Conservation (phyloP, 2,329 filamentous ascomycete species). For the Dactylonectria estremocensis region DNA sequence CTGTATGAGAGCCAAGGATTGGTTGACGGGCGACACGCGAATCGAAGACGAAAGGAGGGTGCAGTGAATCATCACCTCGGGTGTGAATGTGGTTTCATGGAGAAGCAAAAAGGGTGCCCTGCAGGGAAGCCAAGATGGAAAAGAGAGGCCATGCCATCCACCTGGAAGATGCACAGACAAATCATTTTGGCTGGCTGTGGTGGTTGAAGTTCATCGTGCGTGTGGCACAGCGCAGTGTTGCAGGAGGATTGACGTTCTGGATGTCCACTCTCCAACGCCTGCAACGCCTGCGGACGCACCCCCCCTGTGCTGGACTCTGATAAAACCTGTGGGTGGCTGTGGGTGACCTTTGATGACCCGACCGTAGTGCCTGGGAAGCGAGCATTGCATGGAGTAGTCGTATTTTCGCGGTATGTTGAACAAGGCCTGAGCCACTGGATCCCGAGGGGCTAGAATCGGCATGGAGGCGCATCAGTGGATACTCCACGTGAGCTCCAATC, state of each 20-base stretch:
- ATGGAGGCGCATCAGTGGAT: conserved; percentile 51
- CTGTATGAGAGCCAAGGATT: background rate
- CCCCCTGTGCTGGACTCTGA: conserved; percentile 24
- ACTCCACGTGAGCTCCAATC: conserved; percentile 49
- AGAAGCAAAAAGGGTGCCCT: conserved; percentile 28
- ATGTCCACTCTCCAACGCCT: conserved; percentile 25
- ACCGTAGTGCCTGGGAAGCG: conserved; percentile 26
- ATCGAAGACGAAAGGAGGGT: conserved; percentile 8
- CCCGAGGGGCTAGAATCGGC: conserved; percentile 45
- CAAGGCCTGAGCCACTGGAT: conserved; percentile 46
- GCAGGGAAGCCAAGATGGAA: conserved; percentile 45
- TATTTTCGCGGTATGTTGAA: conserved; percentile 42
- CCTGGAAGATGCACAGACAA: conserved; percentile 41
- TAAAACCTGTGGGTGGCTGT: conserved; percentile 5
- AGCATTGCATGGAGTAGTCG: conserved; percentile 40
- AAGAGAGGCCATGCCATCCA: conserved; percentile 42
- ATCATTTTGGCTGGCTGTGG: conserved; percentile 25
- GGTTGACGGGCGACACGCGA: conserved; percentile 7
- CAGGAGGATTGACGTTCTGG: conserved; percentile 35
- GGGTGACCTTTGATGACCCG: conserved; percentile 39
- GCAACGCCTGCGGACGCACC: conserved; percentile 31
- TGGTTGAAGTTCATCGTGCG: conserved; percentile 38
- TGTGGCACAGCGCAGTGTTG: conserved; percentile 42
- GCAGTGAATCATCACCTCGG: conserved; percentile 14
- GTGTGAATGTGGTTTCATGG: conserved; percentile 29